Evolutionary conservation across 2,329 filamentous ascomycete species (phyloP).

Genomic region (Spiromastix sp.): DNA sequence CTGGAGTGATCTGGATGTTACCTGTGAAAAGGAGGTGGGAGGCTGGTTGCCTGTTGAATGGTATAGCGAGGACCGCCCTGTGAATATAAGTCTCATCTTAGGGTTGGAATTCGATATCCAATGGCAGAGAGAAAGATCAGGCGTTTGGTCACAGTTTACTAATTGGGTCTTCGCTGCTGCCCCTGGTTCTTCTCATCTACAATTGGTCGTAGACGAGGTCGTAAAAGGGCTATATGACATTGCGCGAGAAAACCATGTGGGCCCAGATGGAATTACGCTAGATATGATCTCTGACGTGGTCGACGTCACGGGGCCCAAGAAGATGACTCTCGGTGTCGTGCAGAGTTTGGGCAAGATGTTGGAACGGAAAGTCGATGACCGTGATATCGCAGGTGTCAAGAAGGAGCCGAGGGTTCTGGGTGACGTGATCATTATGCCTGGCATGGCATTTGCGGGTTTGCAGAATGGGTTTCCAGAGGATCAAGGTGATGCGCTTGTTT

Average conservation of each 20-base stretch:
- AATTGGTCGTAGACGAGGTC: conserved; percentile 13
- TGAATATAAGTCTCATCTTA: conserved; percentile 23
- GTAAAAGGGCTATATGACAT: conserved; percentile 13
- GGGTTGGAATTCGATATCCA: conserved; percentile 29
- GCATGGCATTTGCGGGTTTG: conserved; percentile 16
- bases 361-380: conserved; percentile 13
- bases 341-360: conserved; percentile 13
- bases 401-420: conserved; percentile 14
- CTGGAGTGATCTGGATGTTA: conserved; percentile 33
- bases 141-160: conserved; percentile 15
- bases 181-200: conserved; percentile 13
- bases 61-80: conserved; percentile 7
- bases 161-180: conserved; percentile 16
- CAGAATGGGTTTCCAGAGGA: conserved; percentile 15
- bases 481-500: conserved; percentile 7
- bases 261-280: conserved; percentile 11
- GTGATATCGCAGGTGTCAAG: conserved; percentile 15
- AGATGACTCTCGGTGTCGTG: conserved; percentile 17
- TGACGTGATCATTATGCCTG: conserved; percentile 19
- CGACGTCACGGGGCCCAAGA: conserved; percentile 19
- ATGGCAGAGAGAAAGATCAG: conserved; percentile 3
- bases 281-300: conserved; percentile 20
- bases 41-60: conserved; percentile 29
- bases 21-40: conserved; percentile 22
- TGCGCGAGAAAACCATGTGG: conserved; percentile 10